Base-by-base conservation (phyloP, 176 grass and related monocot species). In the Otatea glauca region DNA sequence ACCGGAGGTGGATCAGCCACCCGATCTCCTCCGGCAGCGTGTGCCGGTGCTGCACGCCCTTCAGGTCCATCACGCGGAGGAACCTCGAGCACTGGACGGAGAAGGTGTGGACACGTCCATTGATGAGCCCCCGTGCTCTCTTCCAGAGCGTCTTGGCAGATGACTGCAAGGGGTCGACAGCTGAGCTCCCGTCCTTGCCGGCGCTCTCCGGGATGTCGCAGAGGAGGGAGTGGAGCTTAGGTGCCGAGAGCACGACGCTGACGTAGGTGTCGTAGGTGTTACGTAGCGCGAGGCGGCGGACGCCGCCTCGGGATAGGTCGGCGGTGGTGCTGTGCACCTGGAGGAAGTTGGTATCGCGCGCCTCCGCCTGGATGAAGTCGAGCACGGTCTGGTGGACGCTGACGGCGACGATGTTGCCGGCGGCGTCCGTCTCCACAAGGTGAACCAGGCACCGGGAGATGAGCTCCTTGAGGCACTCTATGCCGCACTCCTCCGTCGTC, bases 401-500 rank as follows among this genome's bases (percentile, higher is more conserved):
- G 20, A 77, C 38, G 21, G 38, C 9, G 35, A 25, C 11, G 34
- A 77, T 43, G 11, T 62, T 77, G 11, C n/a, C 4, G 12, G 7
- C 32, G n/a, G 34, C 7, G n/a, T 77, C 75, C 21, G 32, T 77
- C 37, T 62, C 55, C 6, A 64, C 38, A 3, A 78, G 39, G 3
- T 47, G 34, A 12, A 78, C n/a, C 0, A 78, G 14, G 58, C 75
- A 78, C 38, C 75, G 54, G 39, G 75, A 78, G 21, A 78, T 63
- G 37, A 78, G 58, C 75, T 63, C 39, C n/a, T 78, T 78, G 17
- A 63, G 75, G 58, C n/a, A 77, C 75, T 77, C 75, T 55, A 25
- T 20, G 35, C 55, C 75, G 0, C 10, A 3, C 21, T 77, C 75
- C 75, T 77, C 75, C 11, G 12, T 27, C 37, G 75, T 77, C 35